Evolutionary conservation across 805 yeast species (phyloP), one percentile per base, ranked within the genome.

Genomic region (Sungouiella thailandica): DNA sequence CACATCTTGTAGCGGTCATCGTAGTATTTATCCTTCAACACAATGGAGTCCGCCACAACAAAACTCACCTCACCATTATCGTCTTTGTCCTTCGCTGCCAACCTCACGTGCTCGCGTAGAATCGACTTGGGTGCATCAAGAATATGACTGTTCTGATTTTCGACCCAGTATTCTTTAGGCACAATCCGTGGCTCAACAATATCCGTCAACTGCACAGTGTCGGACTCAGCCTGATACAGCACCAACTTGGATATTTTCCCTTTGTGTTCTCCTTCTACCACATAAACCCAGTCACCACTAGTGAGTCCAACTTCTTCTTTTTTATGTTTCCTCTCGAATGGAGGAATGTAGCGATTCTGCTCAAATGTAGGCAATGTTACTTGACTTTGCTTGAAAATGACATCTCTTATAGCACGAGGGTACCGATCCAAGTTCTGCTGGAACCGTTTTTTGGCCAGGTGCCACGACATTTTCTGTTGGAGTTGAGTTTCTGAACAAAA

Each of bases 21-120:
- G 57, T 74, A 90, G 53, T 83, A 81, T 32, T 66, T 60, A 15
- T 85, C 95, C 32, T 72, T 73, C 53, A 78, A 78, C 18, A 70
- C 77, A 13, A 90, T 53, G 28, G 78, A 77, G 47, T 84, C 83
- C 17, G 95, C 87, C 3, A 88, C 96, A 10, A 87, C 83, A 26
- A 85, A 80, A 47, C 71, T 74, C 28, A 71, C 60, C 7, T 68
- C 56, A 2, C 90, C 90, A 17, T 71, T 69, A 32, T 77, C 86
- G 44, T 80, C 80, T 34, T 69, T 76, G 31, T 85, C 71, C 43
- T 83, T 83, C 16, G 90, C 89, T 2, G 90, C 93, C 31, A 90
- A 72, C 52, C 80, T 79, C 37, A 89, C 63, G 43, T 80, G 76
- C 16, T 65, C 62, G 41, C 74, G 70, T 23, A 76, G 74, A 18